Conservation (phyloP, 2,329 filamentous ascomycete genomes). For the Diaporthe sp. region DNA sequence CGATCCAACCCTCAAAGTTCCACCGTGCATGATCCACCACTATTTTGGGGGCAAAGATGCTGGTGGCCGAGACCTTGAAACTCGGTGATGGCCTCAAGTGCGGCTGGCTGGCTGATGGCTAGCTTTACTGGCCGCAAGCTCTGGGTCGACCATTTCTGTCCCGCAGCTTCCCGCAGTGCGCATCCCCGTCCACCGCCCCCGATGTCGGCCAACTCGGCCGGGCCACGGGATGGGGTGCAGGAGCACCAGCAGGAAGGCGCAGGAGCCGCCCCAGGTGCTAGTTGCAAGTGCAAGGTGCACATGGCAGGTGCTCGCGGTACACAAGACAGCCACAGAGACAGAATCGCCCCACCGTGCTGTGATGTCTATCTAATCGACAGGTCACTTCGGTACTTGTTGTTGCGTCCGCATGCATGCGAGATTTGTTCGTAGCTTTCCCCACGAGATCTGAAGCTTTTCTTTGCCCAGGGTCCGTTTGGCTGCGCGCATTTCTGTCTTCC, state of each 20-base stretch:
- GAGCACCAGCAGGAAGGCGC: background rate
- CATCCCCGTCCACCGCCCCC: constrained; percentile 22
- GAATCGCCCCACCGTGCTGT: constrained; percentile 14
- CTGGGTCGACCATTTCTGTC: constrained; percentile 1
- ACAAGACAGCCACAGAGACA: constrained; percentile 5
- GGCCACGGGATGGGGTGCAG: background rate
- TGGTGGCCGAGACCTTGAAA: constrained; percentile 9
- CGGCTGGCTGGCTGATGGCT: background rate
- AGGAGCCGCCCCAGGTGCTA: constrained; percentile 5
- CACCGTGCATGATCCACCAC: constrained; percentile 9
- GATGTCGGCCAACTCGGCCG: constrained; percentile 26
- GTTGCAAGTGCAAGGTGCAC: background rate
- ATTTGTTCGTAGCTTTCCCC: constrained; percentile 17
- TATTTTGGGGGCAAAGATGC: constrained; percentile 1
- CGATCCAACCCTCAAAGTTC: background rate
- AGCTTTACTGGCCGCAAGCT: background rate
- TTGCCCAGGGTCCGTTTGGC: constrained; percentile 14
- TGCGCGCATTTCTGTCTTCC: constrained; percentile 24
- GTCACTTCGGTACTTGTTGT: constrained; percentile 27
- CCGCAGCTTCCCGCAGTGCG: background rate
- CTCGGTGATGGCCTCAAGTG: constrained; percentile 21
- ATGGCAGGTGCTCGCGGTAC: constrained; percentile 11
- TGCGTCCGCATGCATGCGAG: constrained; percentile 28
- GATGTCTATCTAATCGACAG: constrained; percentile 19
- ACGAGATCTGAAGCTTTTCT: constrained; percentile 20